Conservation (phyloP, 148 eudicot species). For the Fallopia convolvulus region DNA sequence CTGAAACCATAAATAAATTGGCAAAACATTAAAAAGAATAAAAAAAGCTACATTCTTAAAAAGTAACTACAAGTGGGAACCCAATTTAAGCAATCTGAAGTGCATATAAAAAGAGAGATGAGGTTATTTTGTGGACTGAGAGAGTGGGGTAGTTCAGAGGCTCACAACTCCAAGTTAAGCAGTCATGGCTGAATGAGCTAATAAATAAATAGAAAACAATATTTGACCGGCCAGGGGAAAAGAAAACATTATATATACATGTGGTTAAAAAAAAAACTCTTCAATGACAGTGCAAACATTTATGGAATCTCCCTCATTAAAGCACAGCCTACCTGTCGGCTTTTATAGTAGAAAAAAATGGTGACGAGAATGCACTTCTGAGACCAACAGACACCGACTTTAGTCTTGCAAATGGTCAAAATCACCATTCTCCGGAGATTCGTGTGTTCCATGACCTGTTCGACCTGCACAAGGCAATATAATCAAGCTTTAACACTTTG, state of each 20-base stretch:
- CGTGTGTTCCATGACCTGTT: constrained; percentile 22
- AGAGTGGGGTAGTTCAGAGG: not conserved
- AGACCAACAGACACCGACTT: not conserved
- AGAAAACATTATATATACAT: not conserved
- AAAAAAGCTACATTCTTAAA: not conserved
- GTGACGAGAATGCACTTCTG: not conserved
- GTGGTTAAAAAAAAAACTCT: not conserved
- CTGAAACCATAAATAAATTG: not conserved
- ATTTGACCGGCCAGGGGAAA: not conserved
- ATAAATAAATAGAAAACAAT: not conserved
- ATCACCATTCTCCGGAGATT: constrained; percentile 34
- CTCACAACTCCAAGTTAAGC: not conserved
- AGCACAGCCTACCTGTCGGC: constrained; percentile 2
- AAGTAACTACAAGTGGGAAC: not conserved
- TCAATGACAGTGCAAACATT: not conserved
- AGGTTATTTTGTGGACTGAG: constrained; percentile 5
- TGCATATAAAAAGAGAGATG: not conserved
- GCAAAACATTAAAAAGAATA: not conserved
- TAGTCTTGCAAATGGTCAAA: constrained; percentile 19
- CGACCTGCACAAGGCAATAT: constrained; percentile 17
- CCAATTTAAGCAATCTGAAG: not conserved
- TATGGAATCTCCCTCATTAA: not conserved
- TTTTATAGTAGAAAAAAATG: not conserved
- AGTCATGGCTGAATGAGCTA: constrained; percentile 5
- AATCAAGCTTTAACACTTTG: not conserved